Percentiles rank a stretch among this genome's conserved stretches.
These are phyloP conservation scores for Blumeria hordei DNA, from an alignment of 2,329 filamentous ascomycete species.

Conservation along the genomic window DNA sequence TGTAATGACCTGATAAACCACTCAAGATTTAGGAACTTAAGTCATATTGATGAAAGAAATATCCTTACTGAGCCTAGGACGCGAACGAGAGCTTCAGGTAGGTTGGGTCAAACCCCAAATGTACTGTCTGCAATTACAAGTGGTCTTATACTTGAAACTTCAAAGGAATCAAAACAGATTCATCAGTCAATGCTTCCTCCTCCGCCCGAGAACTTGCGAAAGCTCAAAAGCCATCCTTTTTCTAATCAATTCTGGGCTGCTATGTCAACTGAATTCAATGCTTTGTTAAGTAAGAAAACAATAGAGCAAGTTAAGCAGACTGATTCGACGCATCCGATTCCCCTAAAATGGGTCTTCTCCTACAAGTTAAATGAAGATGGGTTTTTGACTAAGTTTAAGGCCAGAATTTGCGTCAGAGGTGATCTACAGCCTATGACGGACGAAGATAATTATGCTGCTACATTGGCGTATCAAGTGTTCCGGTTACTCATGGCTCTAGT, in stretches of 20 bases:
- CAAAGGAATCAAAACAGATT: neutral
- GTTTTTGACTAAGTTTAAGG: neutral
- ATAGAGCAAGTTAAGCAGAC: neutral
- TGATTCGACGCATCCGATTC: neutral
- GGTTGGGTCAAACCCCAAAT: neutral
- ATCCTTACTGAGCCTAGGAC: neutral
- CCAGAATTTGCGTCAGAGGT: neutral
- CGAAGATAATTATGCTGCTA: neutral
- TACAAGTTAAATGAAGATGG: neutral
- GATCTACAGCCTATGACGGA: neutral
- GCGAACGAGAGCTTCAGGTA: neutral
- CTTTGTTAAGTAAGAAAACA: neutral
- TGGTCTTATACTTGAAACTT: neutral
- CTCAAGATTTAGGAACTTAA: neutral
- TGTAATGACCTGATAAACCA: neutral
- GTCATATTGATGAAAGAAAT: neutral
- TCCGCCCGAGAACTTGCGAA: neutral
- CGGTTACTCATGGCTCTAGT: neutral
- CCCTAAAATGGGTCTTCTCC: neutral
- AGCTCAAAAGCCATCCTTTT: neutral
- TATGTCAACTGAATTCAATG: neutral
- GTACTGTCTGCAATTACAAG: neutral
- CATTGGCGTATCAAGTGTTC: neutral
- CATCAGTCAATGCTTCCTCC: neutral
- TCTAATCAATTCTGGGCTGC: neutral